Conservation (phyloP, 2,329 filamentous ascomycete genomes). For the Phialocephala sp. region DNA sequence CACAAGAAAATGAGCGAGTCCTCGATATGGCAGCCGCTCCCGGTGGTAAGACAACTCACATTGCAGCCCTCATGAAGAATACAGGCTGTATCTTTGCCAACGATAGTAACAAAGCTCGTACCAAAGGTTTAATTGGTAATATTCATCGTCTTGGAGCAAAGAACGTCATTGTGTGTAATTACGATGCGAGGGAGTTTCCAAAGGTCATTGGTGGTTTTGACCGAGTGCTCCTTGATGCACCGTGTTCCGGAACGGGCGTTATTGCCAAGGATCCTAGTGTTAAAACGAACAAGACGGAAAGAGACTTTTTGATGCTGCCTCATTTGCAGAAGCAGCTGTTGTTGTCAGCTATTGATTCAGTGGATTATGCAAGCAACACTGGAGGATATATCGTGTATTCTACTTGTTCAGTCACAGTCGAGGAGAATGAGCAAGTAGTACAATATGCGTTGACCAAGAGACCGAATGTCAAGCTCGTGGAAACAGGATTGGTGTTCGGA, state of each 20-base stretch:
- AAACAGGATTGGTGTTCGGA: conserved; percentile 88
- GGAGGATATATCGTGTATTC: conserved; percentile 97
- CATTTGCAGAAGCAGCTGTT: conserved; percentile 95
- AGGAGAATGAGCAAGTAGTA: conserved; percentile 93
- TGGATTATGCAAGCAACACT: conserved; percentile 88
- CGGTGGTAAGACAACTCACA: conserved; percentile 94
- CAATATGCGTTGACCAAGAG: conserved; percentile 91
- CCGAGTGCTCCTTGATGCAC: conserved; percentile 89
- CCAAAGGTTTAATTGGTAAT: conserved; percentile 97
- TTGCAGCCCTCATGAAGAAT: conserved; percentile 97
- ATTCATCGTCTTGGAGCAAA: conserved; percentile 92
- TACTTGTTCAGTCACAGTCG: conserved; percentile 91
- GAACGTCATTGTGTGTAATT: conserved; percentile 94
- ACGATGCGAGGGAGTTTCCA: conserved; percentile 93
- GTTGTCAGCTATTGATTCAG: conserved; percentile 91
- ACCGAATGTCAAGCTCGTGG: conserved; percentile 91
- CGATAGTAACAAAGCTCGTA: conserved; percentile 90
- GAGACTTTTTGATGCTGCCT: conserved; percentile 90
- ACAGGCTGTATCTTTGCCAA: conserved; percentile 96
- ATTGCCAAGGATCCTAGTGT: conserved; percentile 96
- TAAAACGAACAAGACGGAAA: conserved; percentile 97
- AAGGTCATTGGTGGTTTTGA: conserved; percentile 96
- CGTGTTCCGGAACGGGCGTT: conserved; percentile 95
- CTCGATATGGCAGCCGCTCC: conserved; percentile 94
- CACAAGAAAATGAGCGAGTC: conserved; percentile 89